phyloP scores from a whole-genome alignment of 139 green algal species.

The Chlamydomonas schloesseri region DNA sequence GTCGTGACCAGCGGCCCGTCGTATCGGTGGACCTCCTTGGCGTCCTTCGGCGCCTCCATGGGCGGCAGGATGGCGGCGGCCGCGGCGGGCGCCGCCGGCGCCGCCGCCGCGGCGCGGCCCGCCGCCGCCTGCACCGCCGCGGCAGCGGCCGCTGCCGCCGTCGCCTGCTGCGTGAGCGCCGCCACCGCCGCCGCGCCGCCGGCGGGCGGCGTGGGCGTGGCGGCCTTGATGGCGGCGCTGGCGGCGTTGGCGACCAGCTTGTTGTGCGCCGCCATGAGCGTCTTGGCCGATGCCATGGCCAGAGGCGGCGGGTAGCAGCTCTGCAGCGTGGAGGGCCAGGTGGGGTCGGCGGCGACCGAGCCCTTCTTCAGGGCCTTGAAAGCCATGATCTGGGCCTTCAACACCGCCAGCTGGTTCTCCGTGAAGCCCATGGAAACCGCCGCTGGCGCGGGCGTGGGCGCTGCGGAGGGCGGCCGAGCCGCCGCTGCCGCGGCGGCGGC shows the following conservation, averaged over 20 bases:
- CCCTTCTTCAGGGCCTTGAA: conserved; percentile 65
- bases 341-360: conserved; percentile 8
- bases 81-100: background rate
- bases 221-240: background rate
- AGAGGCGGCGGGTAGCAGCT: conserved; percentile 16
- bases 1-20: background rate
- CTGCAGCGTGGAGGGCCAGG: background rate
- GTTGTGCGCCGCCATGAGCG: conserved; percentile 12
- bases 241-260: conserved; percentile 4
- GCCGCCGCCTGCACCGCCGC: conserved; percentile 1
- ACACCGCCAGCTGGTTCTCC: conserved; percentile 55
- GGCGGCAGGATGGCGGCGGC: background rate
- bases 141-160: background rate
- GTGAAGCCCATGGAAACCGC: conserved; percentile 63
- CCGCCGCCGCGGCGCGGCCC: conserved; percentile 1
- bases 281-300: conserved; percentile 10
- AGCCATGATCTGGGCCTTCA: conserved; percentile 69
- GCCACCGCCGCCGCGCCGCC: background rate
- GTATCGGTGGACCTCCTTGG: conserved; percentile 12
- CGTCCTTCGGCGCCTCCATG: conserved; percentile 12
- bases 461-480: conserved; percentile 16
- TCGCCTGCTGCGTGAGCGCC: conserved; percentile 1
- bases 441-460: background rate
- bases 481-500: background rate
- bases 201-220: background rate